These are phyloP conservation scores for Chrysochromulina tobinii DNA, from an alignment of 78 protist genomes.

Conservation along the genomic window DNA sequence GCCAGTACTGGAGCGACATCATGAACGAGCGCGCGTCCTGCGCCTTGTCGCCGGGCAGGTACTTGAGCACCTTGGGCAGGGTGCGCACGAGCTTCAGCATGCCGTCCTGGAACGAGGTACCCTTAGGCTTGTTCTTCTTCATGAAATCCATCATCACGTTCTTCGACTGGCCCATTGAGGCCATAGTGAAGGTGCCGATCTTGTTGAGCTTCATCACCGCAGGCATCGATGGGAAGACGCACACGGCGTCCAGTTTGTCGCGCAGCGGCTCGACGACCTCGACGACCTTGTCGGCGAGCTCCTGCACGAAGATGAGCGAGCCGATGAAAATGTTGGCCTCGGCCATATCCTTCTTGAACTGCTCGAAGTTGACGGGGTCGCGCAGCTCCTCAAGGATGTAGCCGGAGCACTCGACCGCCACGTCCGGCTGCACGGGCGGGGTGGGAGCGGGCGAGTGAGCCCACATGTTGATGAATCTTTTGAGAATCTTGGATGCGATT, in stretches of 20 bases:
- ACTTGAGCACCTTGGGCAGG: slow-evolving; percentile 58
- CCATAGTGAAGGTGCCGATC: slow-evolving; percentile 4
- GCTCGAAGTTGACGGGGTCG: slow-evolving; percentile 43
- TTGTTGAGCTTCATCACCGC: slow-evolving; percentile 50
- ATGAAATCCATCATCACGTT: slow-evolving; percentile 34
- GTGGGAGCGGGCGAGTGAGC: not conserved
- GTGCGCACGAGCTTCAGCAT: slow-evolving; percentile 59
- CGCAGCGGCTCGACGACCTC: slow-evolving; percentile 52
- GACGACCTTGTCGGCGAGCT: slow-evolving; percentile 60
- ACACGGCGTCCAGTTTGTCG: slow-evolving; percentile 30
- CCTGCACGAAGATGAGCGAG: slow-evolving; percentile 58
- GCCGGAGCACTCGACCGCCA: slow-evolving; percentile 46
- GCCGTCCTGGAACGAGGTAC: slow-evolving; percentile 46
- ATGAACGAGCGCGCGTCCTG: slow-evolving; percentile 57
- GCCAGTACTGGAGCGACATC: slow-evolving; percentile 52
- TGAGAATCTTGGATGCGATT: too few relatives aligned
- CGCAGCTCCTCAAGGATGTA: slow-evolving; percentile 59
- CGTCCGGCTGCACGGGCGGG: not conserved
- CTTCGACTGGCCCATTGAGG: slow-evolving; percentile 26
- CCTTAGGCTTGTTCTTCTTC: slow-evolving; percentile 29
- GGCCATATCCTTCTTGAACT: slow-evolving; percentile 42
- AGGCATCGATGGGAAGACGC: slow-evolving; percentile 59
- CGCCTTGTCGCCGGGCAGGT: slow-evolving; percentile 51
- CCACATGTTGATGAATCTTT: too few relatives aligned
- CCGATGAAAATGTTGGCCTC: slow-evolving; percentile 56